Base-by-base conservation (phyloP, 83 land plant species). In the Thuja plicata region DNA sequence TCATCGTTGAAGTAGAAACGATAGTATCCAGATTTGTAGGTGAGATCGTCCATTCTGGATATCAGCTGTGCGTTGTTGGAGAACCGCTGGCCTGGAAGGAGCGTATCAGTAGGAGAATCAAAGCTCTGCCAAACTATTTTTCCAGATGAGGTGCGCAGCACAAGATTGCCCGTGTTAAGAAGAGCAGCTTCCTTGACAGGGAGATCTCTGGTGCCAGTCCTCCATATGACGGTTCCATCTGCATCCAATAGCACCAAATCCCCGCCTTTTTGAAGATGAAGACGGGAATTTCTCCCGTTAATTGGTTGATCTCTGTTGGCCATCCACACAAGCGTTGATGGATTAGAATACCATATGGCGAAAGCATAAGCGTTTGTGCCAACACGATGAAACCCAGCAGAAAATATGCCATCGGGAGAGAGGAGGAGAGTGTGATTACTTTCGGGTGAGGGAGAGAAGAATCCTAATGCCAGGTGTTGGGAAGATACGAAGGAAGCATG, bases 301-400 rank as follows among this genome's bases (percentile, higher is more conserved):
- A 62, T n/a, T 27, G 71, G 71, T 62, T 62, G 71, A 62, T 62
- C 52, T 48, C 52, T 11, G 52, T 48, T 48, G 52, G 52, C 52
- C 52, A 48, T 48, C 52, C 52, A 48, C 7, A 17, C 71, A 19
- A 48, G 52, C 11, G 71, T 21, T 4, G 71, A 5, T 3, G 91
- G 0, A 15, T 88, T 52, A 16, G 84, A 37, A 70, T 88, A 91
- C 92, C 92, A 91, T n/a, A 91, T 37, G 52, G 92, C 57, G 55
- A 88, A 88, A 54, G 41, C 45, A 85, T n/a, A 91, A 30, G 92
- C 89, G 83, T 88, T 91, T n/a, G 19, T 43, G 9, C 92, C 92
- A 24, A 91, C 88, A 84, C 21, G 0, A 48, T 48, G 52, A 48
- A 48, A 48, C 12, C 52, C 52, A 48, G 52, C 52, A 8, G 52